Evolutionary conservation across 1,284 basidiomycete genomes (phyloP).

Genomic region (Puccinia brachypodii): DNA sequence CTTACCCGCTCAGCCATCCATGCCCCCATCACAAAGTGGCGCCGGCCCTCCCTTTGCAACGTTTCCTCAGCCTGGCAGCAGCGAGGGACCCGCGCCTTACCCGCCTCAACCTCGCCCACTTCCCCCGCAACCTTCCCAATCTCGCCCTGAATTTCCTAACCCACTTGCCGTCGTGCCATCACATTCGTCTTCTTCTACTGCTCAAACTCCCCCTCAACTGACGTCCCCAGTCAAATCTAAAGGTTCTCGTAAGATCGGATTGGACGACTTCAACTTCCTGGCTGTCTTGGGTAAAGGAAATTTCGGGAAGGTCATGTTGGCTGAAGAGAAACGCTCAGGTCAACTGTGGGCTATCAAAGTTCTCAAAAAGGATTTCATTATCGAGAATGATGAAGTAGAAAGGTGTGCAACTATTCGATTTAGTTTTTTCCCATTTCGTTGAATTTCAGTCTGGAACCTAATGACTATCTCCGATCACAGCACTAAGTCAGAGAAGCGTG

Average conservation of each 20-base stretch:
- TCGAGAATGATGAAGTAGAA: conserved; percentile 99
- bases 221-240: conserved; percentile 40
- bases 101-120: conserved; percentile 2
- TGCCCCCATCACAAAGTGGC: conserved; percentile 6
- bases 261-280: conserved; percentile 99
- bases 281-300: conserved; percentile 99
- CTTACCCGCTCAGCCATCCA: conserved; percentile 34
- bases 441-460: background rate
- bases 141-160: conserved; percentile 1
- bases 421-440: conserved; percentile 9
- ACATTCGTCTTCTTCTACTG: conserved; percentile 10
- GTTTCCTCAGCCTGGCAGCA: background rate
- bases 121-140: conserved; percentile 31
- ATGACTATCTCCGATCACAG: conserved; percentile 60
- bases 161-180: conserved; percentile 20
- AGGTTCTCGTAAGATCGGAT: conserved; percentile 77
- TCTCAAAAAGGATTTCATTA: conserved; percentile 99
- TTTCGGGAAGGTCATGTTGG: conserved; percentile 99
- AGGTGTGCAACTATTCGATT: conserved; percentile 64
- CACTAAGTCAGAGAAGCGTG: conserved; percentile 98
- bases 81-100: conserved; percentile 4
- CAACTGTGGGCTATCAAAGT: conserved; percentile 98
- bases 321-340: conserved; percentile 91
- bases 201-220: background rate
- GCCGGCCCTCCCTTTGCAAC: background rate